Evolutionary conservation across 306 rosid species (phyloP), one percentile per base, ranked within the genome.

Genomic region (Rosa lucieae): DNA sequence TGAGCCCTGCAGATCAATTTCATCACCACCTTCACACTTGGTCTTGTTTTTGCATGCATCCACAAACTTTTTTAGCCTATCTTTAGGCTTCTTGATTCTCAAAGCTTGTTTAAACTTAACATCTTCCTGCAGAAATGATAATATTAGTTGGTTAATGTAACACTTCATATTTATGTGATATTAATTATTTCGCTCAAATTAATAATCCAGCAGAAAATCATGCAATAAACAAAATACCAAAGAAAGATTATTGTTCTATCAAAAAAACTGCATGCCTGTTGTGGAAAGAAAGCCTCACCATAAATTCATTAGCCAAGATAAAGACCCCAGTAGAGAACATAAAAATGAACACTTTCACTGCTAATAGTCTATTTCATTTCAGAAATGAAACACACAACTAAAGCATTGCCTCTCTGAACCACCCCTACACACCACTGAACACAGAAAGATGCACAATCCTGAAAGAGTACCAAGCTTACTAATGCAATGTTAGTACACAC

Each of bases 21-120:
- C 99, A 81, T 93, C 98, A 75, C 97, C 99, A 52, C 99, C 98
- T n/a, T 95, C 99, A 86, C 99, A 95, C 85, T 90, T 95, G 29
- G 83, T 65, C 79, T 95, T 95, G 85, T 91, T 90, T 71, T 95
- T 93, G 89, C 98, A 93, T 23, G 97, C 96, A 61, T 95, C 99
- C 87, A 92, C 81, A 78, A 95, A 90, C 80, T 91, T 93, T 71
- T 68, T 93, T 12, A 93, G 86, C 88, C 87, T 91, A 67, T 89
- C 85, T 75, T 95, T 95, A 0, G 99, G 99, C 79, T 85, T 93
- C 88, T 81, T 93, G 48, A 95, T 91, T 81, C 93, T 87, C 82
- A 90, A 1, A 35, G 96, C 96, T 81, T 90, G 97, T 85, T 95
- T 93, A 79, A 91, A 95, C 81, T 95, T 95, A 62, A 86, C 91